Base-by-base conservation (phyloP, 1,139 yeast genomes). In the Lodderomyces parapsilosis region DNA sequence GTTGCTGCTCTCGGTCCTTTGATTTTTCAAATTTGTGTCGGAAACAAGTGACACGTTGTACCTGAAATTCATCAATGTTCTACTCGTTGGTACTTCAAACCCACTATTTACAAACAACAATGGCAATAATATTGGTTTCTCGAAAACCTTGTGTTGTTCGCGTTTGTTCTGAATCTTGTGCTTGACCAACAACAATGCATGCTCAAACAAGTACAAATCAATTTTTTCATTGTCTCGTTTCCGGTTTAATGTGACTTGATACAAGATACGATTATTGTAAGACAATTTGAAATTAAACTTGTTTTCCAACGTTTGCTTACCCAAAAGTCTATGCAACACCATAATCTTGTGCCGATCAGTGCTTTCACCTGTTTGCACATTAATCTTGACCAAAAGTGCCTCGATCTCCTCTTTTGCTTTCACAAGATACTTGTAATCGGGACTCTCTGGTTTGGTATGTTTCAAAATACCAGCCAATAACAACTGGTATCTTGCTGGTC, bases 401-500 rank as follows among this genome's bases (percentile, higher is more conserved):
- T 85, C 84, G 39, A 93, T 78, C 55, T 85, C 81, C 43, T 80
- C 87, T 52, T 88, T 80, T 1, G 96, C 96, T 51, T 81, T 80
- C 14, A 80, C 73, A 45, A 93, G 71, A 52, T 83, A 80, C 46
- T 80, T 82, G 54, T 80, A 76, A 58, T 93, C 99, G 11, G 89
- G 82, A 22, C 83, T 79, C 32, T 80, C 86, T 11, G 85, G 85
- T 42, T 76, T 79, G 0, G 98, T 89, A 51, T 83, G 80, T 60
- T 93, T 93, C 51, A 88, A 71, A 27, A 94, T 87, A 33, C 95
- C 95, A 44, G 82, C 85, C 24, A 93, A 74, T 46, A 93, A 74
- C 45, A 93, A 70, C 51, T 96, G 96, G 63, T 94, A 93, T 53
- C 98, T 76, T 9, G 98, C 98, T 22, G 97, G 90, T 62, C 99